Conservation (phyloP, 2,329 filamentous ascomycete species). For the Myriosclerotinia scirpicola region DNA sequence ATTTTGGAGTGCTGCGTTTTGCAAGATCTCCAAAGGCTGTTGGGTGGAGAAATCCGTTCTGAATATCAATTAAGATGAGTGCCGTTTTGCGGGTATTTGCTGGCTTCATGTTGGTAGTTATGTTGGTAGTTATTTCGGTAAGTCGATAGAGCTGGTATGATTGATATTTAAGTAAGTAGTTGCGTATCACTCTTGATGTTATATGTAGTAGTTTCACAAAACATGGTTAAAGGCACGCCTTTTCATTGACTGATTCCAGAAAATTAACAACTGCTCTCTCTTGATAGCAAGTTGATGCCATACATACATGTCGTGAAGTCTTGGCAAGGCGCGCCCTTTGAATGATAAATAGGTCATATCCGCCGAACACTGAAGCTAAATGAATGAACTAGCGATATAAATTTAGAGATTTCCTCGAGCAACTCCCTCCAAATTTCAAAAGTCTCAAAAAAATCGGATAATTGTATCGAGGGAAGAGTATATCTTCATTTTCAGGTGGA, state of each 20-base stretch:
- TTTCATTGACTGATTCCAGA: background rate
- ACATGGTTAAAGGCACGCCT: too few species aligned
- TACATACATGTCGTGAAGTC: background rate
- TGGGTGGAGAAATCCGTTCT: background rate
- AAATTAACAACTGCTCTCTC: background rate
- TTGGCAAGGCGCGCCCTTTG: background rate
- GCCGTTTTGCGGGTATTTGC: constrained; percentile 5
- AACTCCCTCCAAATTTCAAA: background rate
- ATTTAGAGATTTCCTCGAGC: background rate
- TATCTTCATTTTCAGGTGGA: background rate
- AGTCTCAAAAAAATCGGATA: too few species aligned
- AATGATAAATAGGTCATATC: background rate
- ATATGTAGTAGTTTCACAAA: background rate
- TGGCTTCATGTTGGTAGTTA: constrained; percentile 3
- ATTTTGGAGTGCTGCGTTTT: constrained; percentile 6
- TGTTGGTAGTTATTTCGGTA: too few species aligned
- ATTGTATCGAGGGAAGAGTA: background rate
- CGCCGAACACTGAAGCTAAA: background rate
- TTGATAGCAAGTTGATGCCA: background rate
- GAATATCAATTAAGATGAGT: constrained; percentile 12
- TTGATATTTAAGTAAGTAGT: background rate
- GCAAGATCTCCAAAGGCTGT: constrained; percentile 12
- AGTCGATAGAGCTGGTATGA: background rate
- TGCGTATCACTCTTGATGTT: background rate
- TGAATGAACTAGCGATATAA: background rate